Evolutionary conservation across 371 early-diverging fungal species (phyloP).

Genomic region (Mortierella sp.): DNA sequence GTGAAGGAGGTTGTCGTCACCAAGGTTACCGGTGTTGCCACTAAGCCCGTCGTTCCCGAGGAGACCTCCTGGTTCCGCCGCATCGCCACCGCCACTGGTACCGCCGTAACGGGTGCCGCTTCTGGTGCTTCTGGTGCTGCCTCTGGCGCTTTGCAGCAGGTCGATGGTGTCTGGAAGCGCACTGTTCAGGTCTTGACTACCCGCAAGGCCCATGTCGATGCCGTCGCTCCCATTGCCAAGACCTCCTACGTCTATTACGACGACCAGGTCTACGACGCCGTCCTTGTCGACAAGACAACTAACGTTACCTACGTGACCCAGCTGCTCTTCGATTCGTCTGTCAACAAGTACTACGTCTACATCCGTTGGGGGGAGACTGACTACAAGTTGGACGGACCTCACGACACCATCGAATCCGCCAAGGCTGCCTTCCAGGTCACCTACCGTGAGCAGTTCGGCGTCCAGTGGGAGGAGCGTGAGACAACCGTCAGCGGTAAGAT

Average conservation of each 20-base stretch:
- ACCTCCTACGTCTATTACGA: conserved; percentile 31
- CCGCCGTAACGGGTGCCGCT: conserved; percentile 11
- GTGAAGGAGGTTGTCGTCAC: conserved; percentile 6
- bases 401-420: neutral
- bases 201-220: conserved; percentile 38
- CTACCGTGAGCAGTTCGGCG: neutral
- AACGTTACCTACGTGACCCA: conserved; percentile 28
- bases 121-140: neutral
- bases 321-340: conserved; percentile 26
- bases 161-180: conserved; percentile 27
- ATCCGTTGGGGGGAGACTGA: conserved; percentile 25
- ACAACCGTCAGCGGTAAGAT: neutral
- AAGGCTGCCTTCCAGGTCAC: conserved; percentile 12
- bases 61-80: conserved; percentile 39
- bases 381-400: conserved; percentile 16
- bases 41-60: conserved; percentile 35
- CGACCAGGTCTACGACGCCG: conserved; percentile 31
- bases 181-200: conserved; percentile 21
- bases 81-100: conserved; percentile 23
- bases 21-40: conserved; percentile 14
- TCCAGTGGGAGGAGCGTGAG: conserved; percentile 9
- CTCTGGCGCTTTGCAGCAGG: conserved; percentile 7
- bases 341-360: conserved; percentile 34
- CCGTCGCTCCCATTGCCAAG: conserved; percentile 31
- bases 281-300: conserved; percentile 26